A percentile compares a stretch with the other conserved stretches of the same genome.
Conservation (phyloP, 306 rosid species). For the Canavalia ensiformis region DNA sequence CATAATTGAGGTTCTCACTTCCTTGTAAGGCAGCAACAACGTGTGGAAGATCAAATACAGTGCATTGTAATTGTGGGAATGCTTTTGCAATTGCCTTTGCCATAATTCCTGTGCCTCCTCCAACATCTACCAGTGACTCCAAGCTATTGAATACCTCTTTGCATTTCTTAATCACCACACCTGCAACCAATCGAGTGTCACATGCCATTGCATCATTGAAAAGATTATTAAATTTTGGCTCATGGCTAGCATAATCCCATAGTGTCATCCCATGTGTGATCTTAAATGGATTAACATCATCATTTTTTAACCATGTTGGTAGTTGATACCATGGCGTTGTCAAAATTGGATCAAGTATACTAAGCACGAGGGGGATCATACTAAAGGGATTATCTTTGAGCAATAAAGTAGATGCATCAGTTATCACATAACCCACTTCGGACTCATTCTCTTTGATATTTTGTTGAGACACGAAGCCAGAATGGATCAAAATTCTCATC, state of each 20-base stretch:
- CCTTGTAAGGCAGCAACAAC: slow-evolving; percentile 43
- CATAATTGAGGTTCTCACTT: background rate
- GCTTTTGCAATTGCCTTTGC: slow-evolving; percentile 50
- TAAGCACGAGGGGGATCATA: slow-evolving; percentile 14
- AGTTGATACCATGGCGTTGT: slow-evolving; percentile 35
- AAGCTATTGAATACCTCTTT: slow-evolving; percentile 50
- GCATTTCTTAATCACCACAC: slow-evolving; percentile 33
- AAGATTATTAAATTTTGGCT: background rate
- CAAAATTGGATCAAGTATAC: slow-evolving; percentile 37
- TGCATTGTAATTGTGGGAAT: slow-evolving; percentile 51
- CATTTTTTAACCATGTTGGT: slow-evolving; percentile 46
- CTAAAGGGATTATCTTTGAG: slow-evolving; percentile 39
- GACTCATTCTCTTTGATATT: background rate
- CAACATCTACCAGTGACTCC: slow-evolving; percentile 59
- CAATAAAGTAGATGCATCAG: slow-evolving; percentile 48
- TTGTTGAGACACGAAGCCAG: slow-evolving; percentile 50
- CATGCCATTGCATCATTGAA: slow-evolving; percentile 53
- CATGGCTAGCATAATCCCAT: slow-evolving; percentile 36
- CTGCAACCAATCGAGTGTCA: slow-evolving; percentile 36
- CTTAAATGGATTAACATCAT: slow-evolving; percentile 32
- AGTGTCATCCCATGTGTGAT: slow-evolving; percentile 34
- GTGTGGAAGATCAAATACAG: slow-evolving; percentile 48
- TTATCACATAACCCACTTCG: slow-evolving; percentile 49
- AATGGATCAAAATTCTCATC: slow-evolving; percentile 55
- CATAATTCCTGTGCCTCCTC: slow-evolving; percentile 57